phyloP scores from a whole-genome alignment of 352 stramenopile genomes.

The Phytophthora palmivora region DNA sequence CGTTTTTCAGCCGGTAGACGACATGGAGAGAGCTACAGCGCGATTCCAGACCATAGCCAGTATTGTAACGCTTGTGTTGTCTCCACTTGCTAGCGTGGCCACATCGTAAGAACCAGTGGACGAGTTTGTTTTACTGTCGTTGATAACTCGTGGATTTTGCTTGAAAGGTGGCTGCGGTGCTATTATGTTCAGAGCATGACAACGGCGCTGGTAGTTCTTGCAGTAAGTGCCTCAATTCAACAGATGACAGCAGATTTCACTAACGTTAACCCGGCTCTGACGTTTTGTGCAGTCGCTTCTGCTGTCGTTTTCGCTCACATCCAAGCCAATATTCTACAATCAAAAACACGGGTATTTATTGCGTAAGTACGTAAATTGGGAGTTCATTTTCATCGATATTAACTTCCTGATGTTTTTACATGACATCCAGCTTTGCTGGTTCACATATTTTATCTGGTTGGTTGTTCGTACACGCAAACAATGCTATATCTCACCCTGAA shows the following conservation, averaged over 20 bases:
- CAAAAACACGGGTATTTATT: conserved; percentile 53
- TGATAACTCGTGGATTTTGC: background rate
- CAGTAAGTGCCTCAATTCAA: conserved; percentile 35
- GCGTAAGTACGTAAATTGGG: conserved; percentile 39
- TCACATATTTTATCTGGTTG: conserved; percentile 60
- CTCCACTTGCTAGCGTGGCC: conserved; percentile 38
- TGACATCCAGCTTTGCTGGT: conserved; percentile 40
- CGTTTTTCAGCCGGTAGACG: conserved; percentile 35
- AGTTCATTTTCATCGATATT: background rate
- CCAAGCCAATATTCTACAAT: conserved; percentile 49
- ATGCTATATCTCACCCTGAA: conserved; percentile 81
- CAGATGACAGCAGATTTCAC: too few relatives aligned
- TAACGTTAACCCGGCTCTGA: background rate
- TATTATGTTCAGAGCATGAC: conserved; percentile 59
- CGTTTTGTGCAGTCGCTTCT: conserved; percentile 43
- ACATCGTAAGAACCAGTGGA: conserved; percentile 23
- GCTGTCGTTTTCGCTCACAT: conserved; percentile 50
- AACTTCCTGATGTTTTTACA: background rate
- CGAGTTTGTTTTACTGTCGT: background rate
- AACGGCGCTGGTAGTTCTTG: conserved; percentile 40
- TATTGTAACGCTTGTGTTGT: conserved; percentile 60
- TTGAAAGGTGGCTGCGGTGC: conserved; percentile 47
- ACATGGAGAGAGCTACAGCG: conserved; percentile 49
- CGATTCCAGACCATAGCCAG: conserved; percentile 63
- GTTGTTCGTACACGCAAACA: conserved; percentile 76